A percentile compares a stretch with the other conserved stretches of the same genome.
Evolutionary conservation across 805 yeast genomes (phyloP).

Genomic region (Candida ponderosae): DNA sequence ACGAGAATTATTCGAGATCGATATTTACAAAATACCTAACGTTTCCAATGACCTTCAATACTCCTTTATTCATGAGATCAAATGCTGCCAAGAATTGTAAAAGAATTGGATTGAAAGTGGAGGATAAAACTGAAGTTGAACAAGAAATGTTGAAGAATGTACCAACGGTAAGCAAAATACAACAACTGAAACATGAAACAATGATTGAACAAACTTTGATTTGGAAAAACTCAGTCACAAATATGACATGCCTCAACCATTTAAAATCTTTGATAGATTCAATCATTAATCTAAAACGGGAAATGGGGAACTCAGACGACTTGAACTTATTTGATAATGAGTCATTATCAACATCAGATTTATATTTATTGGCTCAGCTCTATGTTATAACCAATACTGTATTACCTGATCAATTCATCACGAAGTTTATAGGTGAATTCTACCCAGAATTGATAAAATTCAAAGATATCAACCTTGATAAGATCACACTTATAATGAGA

Average conservation of each 20-base stretch:
- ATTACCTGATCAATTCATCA: slow-evolving; percentile 33
- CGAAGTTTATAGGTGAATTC: slow-evolving; percentile 20
- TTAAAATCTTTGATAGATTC: slow-evolving; percentile 6
- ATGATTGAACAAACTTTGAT: slow-evolving; percentile 25
- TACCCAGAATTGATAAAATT: slow-evolving; percentile 17
- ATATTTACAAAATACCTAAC: slow-evolving; percentile 46
- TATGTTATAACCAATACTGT: slow-evolving; percentile 21
- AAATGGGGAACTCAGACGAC: slow-evolving; percentile 5
- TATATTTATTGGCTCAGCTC: slow-evolving; percentile 29
- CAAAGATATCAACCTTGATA: slow-evolving; percentile 6
- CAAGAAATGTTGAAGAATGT: slow-evolving; percentile 21
- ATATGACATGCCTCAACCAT: slow-evolving; percentile 18
- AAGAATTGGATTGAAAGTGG: slow-evolving; percentile 24
- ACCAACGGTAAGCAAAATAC: slow-evolving; percentile 40
- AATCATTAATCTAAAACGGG: slow-evolving; percentile 8
- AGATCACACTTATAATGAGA: slow-evolving; percentile 6
- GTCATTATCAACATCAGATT: slow-evolving; percentile 23
- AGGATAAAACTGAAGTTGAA: slow-evolving; percentile 19
- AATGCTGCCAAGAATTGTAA: slow-evolving; percentile 24
- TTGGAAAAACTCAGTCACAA: slow-evolving; percentile 17
- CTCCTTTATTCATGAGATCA: slow-evolving; percentile 41
- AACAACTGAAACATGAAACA: slow-evolving; percentile 58
- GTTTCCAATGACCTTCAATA: slow-evolving; percentile 70
- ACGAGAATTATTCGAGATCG: slow-evolving; percentile 51
- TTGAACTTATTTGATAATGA: slow-evolving; percentile 4